Percentiles rank a stretch among this genome's conserved stretches.
Evolutionary conservation across 495 filamentous ascomycete genomes (phyloP).

Genomic region (Penicillium samsonianum): DNA sequence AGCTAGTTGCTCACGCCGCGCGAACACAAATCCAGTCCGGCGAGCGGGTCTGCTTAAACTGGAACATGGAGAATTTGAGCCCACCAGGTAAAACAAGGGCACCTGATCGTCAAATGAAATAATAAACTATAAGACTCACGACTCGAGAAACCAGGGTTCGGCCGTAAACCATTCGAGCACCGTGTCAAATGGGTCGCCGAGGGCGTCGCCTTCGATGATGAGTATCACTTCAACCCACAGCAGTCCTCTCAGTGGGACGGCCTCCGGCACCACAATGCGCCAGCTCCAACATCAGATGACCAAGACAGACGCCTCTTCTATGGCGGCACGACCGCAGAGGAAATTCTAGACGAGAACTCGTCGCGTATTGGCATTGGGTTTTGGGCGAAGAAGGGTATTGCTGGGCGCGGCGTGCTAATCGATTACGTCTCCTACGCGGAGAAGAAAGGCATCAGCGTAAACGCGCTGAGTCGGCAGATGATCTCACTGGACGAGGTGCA

Average conservation of each 20-base stretch:
- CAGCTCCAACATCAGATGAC: slow-evolving; percentile 39
- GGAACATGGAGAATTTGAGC: slow-evolving; percentile 52
- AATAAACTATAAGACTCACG: not conserved
- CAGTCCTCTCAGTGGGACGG: slow-evolving; percentile 79
- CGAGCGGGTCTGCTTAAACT: slow-evolving; percentile 52
- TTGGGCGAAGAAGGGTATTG: slow-evolving; percentile 54
- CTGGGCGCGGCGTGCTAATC: slow-evolving; percentile 56
- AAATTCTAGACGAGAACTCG: slow-evolving; percentile 54
- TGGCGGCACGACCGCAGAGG: slow-evolving; percentile 52
- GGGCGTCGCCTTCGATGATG: slow-evolving; percentile 62
- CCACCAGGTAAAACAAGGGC: slow-evolving; percentile 36
- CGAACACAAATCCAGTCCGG: slow-evolving; percentile 50
- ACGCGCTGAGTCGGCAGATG: slow-evolving; percentile 60
- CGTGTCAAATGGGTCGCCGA: slow-evolving; percentile 53
- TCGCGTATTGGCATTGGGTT: slow-evolving; percentile 53
- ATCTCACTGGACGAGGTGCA: slow-evolving; percentile 58
- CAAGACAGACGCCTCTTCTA: slow-evolving; percentile 48
- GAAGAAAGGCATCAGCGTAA: slow-evolving; percentile 47
- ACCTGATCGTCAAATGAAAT: not conserved
- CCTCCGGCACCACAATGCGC: slow-evolving; percentile 58
- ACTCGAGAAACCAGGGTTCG: slow-evolving; percentile 42
- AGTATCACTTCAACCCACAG: slow-evolving; percentile 75
- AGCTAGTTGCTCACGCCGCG: slow-evolving; percentile 49
- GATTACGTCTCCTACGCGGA: slow-evolving; percentile 55
- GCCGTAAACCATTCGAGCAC: slow-evolving; percentile 57